phyloP scores from a whole-genome alignment of 805 yeast genomes.

The Ogataea pilisensis region DNA sequence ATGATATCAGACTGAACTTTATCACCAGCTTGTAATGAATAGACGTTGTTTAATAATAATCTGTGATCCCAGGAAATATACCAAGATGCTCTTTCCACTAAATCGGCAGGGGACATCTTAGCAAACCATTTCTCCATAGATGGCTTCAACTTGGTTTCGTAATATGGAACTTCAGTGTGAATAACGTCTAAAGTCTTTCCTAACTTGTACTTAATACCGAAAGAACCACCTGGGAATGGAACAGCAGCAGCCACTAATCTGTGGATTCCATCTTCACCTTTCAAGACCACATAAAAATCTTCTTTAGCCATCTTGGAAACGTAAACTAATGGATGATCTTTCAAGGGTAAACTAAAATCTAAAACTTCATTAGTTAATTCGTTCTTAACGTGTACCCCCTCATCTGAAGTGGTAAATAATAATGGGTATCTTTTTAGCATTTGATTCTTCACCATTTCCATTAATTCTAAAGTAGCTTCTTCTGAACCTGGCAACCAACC shows the following conservation, averaged over 20 bases:
- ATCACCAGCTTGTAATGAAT: constrained; percentile 43
- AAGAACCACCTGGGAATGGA: constrained; percentile 76
- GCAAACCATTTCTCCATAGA: constrained; percentile 75
- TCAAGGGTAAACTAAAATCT: constrained; percentile 56
- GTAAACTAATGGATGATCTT: constrained; percentile 59
- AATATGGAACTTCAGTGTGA: constrained; percentile 68
- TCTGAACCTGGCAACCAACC: constrained; percentile 65
- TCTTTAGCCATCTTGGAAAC: constrained; percentile 71
- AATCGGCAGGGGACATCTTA: constrained; percentile 53
- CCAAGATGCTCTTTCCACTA: constrained; percentile 75
- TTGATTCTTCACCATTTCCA: constrained; percentile 59
- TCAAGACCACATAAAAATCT: constrained; percentile 62
- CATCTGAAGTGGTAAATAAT: constrained; percentile 46
- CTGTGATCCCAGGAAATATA: constrained; percentile 72
- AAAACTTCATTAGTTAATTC: constrained; percentile 58
- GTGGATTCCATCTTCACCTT: constrained; percentile 52
- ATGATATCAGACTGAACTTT: constrained; percentile 39
- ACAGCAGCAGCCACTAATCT: constrained; percentile 71
- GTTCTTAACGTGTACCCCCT: constrained; percentile 53
- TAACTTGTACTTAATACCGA: constrained; percentile 55
- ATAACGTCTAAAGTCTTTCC: constrained; percentile 62
- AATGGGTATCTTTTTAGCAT: constrained; percentile 60
- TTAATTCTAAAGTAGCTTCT: constrained; percentile 57
- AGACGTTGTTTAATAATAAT: constrained; percentile 51
- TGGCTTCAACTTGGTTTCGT: constrained; percentile 55